phyloP scores from a whole-genome alignment of 2,329 filamentous ascomycete species.

The Coniochaeta sp. region DNA sequence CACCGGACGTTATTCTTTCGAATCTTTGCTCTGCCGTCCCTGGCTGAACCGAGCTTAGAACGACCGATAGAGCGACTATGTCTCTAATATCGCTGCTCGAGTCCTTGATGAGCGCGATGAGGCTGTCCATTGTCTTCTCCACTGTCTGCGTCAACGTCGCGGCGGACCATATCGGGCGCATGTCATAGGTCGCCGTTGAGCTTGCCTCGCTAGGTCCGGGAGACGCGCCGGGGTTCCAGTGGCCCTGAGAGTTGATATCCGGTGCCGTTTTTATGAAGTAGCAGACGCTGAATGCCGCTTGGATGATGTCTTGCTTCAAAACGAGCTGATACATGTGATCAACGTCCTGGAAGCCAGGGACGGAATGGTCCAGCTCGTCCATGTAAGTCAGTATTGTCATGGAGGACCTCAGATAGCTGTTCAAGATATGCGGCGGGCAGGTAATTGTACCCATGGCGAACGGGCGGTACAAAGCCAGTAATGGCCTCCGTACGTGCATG shows the following conservation, averaged over 20 bases:
- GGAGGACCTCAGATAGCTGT: slow-evolving; percentile 44
- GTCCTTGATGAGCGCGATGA: slow-evolving; percentile 33
- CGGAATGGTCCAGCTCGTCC: slow-evolving; percentile 42
- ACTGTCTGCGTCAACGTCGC: slow-evolving; percentile 33
- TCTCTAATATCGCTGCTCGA: slow-evolving; percentile 44
- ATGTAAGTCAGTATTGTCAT: slow-evolving; percentile 48
- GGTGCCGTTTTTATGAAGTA: slow-evolving; percentile 39
- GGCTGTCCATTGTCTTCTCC: slow-evolving; percentile 36
- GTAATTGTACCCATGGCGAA: slow-evolving; percentile 44
- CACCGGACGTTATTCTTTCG: slow-evolving; percentile 31
- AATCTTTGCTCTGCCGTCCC: slow-evolving; percentile 28
- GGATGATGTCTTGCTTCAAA: slow-evolving; percentile 45
- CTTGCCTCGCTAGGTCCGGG: background rate
- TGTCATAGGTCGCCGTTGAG: background rate
- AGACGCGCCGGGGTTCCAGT: background rate
- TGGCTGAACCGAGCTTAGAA: slow-evolving; percentile 36
- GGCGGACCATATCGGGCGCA: slow-evolving; percentile 26
- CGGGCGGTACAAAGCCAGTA: slow-evolving; percentile 46
- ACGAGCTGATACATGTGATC: slow-evolving; percentile 45
- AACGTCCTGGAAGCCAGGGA: slow-evolving; percentile 37
- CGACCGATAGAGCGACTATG: slow-evolving; percentile 38
- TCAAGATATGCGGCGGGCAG: slow-evolving; percentile 41
- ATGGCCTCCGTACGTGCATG: slow-evolving; percentile 42
- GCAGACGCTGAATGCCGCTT: slow-evolving; percentile 47
- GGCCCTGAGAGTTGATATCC: slow-evolving; percentile 4